These are phyloP conservation scores for Sporobolomyces phaffii DNA, from an alignment of 768 basidiomycete genomes.

Conservation along the genomic window DNA sequence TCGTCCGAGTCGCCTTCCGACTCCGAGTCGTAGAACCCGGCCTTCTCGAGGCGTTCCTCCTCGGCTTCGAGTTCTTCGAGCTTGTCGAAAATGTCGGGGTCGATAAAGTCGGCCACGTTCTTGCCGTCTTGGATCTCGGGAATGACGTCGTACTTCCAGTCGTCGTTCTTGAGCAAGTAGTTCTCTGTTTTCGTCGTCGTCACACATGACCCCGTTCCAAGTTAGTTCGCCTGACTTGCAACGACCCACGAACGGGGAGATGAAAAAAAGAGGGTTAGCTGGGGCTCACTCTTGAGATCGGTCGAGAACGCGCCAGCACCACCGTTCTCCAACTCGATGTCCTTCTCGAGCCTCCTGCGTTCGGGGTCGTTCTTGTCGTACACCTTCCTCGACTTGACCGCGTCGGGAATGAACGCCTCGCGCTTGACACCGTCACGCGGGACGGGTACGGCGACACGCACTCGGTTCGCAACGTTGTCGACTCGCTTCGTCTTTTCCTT, in stretches of 20 bases:
- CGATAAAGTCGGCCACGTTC: slow-evolving; percentile 97
- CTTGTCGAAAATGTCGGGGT: slow-evolving; percentile 93
- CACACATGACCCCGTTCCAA: too few species aligned
- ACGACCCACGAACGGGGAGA: too few species aligned
- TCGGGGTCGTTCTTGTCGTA: slow-evolving; percentile 82
- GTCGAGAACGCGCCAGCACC: slow-evolving; percentile 86
- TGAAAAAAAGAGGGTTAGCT: not conserved
- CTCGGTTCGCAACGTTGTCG: slow-evolving; percentile 84
- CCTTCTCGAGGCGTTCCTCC: slow-evolving; percentile 85
- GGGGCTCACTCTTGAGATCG: slow-evolving; percentile 72
- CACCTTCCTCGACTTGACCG: slow-evolving; percentile 65
- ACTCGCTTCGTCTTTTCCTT: slow-evolving; percentile 93
- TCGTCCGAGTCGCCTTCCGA: slow-evolving; percentile 77
- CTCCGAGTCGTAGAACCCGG: slow-evolving; percentile 90
- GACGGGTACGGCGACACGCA: slow-evolving; percentile 89
- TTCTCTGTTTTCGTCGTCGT: too few species aligned
- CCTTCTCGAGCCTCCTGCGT: slow-evolving; percentile 65
- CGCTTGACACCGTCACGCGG: slow-evolving; percentile 83
- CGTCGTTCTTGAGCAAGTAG: slow-evolving; percentile 77
- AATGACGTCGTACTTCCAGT: slow-evolving; percentile 94
- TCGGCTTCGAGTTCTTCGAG: slow-evolving; percentile 94
- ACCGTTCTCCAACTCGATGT: slow-evolving; percentile 77
- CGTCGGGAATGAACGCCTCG: slow-evolving; percentile 81
- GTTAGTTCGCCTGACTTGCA: too few species aligned
- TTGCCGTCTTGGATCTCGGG: slow-evolving; percentile 99